A percentile compares a stretch with the other conserved stretches of the same genome.
phyloP scores from a whole-genome alignment of 352 stramenopile species.

The Globisporangium middletonii region DNA sequence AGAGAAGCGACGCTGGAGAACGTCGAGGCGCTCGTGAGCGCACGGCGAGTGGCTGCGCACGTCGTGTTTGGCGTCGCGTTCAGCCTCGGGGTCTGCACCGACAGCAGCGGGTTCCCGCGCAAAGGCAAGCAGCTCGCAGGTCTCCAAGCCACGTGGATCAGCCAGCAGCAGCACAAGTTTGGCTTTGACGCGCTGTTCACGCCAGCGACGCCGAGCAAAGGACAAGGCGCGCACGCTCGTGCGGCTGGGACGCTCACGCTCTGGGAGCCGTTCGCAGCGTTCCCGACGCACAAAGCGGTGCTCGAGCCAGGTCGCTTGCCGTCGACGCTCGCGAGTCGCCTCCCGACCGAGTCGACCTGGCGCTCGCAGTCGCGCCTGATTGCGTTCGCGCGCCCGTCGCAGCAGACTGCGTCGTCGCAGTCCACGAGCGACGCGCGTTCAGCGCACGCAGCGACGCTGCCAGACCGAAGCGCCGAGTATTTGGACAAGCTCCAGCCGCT shows the following conservation, averaged over 20 bases:
- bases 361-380: constrained; percentile 2
- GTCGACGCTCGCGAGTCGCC: neutral
- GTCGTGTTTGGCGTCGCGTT: constrained; percentile 36
- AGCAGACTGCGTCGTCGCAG: neutral
- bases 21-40: constrained; percentile 12
- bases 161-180: constrained; percentile 22
- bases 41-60: neutral
- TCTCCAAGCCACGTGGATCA: constrained; percentile 29
- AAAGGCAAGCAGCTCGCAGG: neutral
- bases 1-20: constrained; percentile 36
- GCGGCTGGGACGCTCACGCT: constrained; percentile 20
- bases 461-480: constrained; percentile 4
- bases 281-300: constrained; percentile 32
- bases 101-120: constrained; percentile 10
- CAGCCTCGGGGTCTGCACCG: constrained; percentile 19
- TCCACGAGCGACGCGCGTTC: neutral
- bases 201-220: constrained; percentile 14
- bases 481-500: constrained; percentile 23
- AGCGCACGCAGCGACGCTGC: neutral
- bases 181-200: constrained; percentile 46
- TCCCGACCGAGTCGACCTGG: constrained; percentile 9
- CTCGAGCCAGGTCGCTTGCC: constrained; percentile 7
- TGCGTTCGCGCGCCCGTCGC: constrained; percentile 5
- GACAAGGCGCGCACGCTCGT: constrained; percentile 6
- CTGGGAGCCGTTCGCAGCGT: constrained; percentile 42